Evolutionary conservation across 768 basidiomycete species (phyloP), one percentile per base, ranked within the genome.

Genomic region (Macrolepiota dolichaula): DNA sequence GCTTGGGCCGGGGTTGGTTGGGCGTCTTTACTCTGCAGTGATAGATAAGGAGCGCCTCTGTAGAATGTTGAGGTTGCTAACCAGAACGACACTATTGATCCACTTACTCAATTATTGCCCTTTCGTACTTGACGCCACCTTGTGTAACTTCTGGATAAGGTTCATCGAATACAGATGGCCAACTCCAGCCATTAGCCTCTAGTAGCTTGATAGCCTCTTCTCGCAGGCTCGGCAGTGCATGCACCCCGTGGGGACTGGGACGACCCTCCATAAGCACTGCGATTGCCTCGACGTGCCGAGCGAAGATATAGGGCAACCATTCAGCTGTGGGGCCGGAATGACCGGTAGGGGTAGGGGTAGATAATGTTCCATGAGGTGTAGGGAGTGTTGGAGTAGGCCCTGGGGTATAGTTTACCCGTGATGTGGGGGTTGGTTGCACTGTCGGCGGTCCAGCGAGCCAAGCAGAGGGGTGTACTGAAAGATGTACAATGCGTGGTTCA

Each of bases 391-490:
- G 49, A 6, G 65, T 35, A 42, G 62, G 40, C 1, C 9, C 46
- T 12, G 57, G 25, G 51, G 32, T 12, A 24, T 46, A 35, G 59
- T 56, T n/a, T 54, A 58, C 67, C 63, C 38, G 63, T 63, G 36
- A 55, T 64, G 54, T 68, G 59, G 38, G 32, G 66, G 62, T 36
- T 47, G 35, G 44, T 49, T 62, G 63, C 37, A 67, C 62, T 60
- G 71, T 72, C 12, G 84, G 87, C 27, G 88, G 87, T 12, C 72
- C 63, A 24, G 79, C 73, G 42, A 79, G 78, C 91, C 91, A 93
- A 56, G 87, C 87, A 27, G 87, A 88, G 24, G 89, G 87, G 68
- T 88, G 86, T n/a, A 93, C 90, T 13, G 89, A 86, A 22, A 93
- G 78, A 72, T 92, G 91, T 46, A 92, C 76, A 59, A 85, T 78